Base-by-base conservation (phyloP, 1,139 yeast species). In the Pichia sp. region DNA sequence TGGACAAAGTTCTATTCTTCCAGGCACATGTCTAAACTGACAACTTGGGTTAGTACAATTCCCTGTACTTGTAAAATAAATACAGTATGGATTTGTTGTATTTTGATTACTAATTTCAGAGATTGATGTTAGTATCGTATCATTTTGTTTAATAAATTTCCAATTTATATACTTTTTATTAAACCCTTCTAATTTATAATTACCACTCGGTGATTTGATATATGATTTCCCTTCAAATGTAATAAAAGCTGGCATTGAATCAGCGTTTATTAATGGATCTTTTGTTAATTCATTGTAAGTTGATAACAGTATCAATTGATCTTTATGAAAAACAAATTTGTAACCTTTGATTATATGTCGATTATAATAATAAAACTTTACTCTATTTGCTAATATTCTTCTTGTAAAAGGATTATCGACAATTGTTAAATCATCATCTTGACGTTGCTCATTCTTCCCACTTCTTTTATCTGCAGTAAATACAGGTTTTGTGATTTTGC, bases 1-100 rank as follows among this genome's bases (percentile, higher is more conserved):
- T 26, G 73, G 72, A 58, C 94, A 84, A 10, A 82, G 56, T 11
- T 77, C 71, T 18, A 78, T 67, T 38, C 67, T 74, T 11, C 62
- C 50, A 30, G 64, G 59, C 43, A 72, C 72, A 55, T 83, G 93
- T n/a, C 56, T 55, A 52, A 69, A 79, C 26, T 64, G 66, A 58
- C 93, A 83, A 2, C 35, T 28, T 5, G 28, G 35, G 14, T 38
- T 45, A 5, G 39, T 38, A 31, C 53, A 50, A n/a, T 41, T 28
- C 77, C 82, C 53, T 70, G 69, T 34, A 15, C 32, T 34, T 4
- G 41, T 28, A 43, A 32, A 42, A 17, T 17, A 44, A 7, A 37
- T 19, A 31, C 49, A 46, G 6, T 21, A 24, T 9, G 34, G 40
- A 8, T 19, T 21, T 3, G 34, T 11, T 20, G 10, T 25, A 4